phyloP scores from a whole-genome alignment of 306 rosid species.

The Sophora flavescens region DNA sequence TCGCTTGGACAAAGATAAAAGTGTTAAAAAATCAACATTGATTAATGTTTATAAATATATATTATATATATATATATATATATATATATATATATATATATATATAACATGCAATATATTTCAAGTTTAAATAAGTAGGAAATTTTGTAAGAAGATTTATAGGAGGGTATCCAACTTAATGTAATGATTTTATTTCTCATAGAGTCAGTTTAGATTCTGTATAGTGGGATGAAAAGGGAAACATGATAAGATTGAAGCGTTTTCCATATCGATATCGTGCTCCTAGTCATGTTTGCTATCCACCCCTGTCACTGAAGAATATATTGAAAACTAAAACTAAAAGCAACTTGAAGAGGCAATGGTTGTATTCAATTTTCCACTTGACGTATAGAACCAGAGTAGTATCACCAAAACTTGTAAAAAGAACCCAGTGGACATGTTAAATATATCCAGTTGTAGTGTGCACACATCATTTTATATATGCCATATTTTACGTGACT shows the following conservation, averaged over 20 bases:
- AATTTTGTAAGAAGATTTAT: too few species aligned
- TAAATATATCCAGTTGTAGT: constrained; percentile 5
- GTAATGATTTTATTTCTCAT: not conserved
- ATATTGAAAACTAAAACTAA: not conserved
- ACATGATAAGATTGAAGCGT: constrained; percentile 3
- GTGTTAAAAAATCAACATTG: too few species aligned
- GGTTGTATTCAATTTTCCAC: constrained; percentile 26
- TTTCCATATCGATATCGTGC: not conserved
- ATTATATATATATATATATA: too few species aligned
- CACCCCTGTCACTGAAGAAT: not conserved
- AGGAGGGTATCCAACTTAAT: not conserved
- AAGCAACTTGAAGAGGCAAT: not conserved
- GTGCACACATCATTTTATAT: not conserved
- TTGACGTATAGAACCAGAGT: not conserved
- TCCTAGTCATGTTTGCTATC: not conserved
- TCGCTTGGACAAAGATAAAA: too few species aligned
- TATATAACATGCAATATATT: too few species aligned
- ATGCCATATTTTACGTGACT: not conserved
- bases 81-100: too few species aligned
- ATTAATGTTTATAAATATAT: too few species aligned
- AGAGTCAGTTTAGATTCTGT: not conserved
- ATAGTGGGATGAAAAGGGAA: not conserved
- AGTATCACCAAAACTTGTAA: not conserved
- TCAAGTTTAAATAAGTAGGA: too few species aligned
- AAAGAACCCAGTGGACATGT: constrained; percentile 16